Conservation (phyloP, 805 yeast genomes). For the Komagataella pseudopastoris region DNA sequence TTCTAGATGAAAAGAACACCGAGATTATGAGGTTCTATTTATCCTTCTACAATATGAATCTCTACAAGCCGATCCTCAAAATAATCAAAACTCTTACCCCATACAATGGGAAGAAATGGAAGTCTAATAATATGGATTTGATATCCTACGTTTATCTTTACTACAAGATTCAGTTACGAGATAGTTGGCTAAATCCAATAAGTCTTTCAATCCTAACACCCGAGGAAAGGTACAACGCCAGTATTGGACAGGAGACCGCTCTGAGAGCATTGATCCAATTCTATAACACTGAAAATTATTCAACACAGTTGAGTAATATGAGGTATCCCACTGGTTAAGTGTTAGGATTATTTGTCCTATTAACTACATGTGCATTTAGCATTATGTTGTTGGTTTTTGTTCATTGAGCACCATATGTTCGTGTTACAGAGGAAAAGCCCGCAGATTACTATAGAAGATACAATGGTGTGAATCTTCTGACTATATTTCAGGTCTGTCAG, state of each 20-base stretch:
- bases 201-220: slow-evolving; percentile 35
- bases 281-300: slow-evolving; percentile 53
- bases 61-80: slow-evolving; percentile 60
- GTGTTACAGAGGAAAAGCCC: too few relatives aligned
- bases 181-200: slow-evolving; percentile 82
- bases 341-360: too few relatives aligned
- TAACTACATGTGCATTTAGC: too few relatives aligned
- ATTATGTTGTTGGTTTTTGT: too few relatives aligned
- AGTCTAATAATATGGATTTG: slow-evolving; percentile 82
- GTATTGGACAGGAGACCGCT: slow-evolving; percentile 72
- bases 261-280: slow-evolving; percentile 66
- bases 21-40: slow-evolving; percentile 44
- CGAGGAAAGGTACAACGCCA: slow-evolving; percentile 63
- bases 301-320: slow-evolving; percentile 33
- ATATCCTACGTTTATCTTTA: slow-evolving; percentile 78
- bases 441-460: too few relatives aligned
- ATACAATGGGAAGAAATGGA: slow-evolving; percentile 90
- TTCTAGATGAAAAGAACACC: slow-evolving; percentile 52
- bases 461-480: too few relatives aligned
- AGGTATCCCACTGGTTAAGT: slow-evolving; percentile 11
- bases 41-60: slow-evolving; percentile 42
- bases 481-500: too few relatives aligned
- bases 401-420: too few relatives aligned
- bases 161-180: slow-evolving; percentile 57
- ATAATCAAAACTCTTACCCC: slow-evolving; percentile 73